Evolutionary conservation across 768 basidiomycete species (phyloP), one percentile per base, ranked within the genome.

Genomic region (Leucocoprinus sp.): DNA sequence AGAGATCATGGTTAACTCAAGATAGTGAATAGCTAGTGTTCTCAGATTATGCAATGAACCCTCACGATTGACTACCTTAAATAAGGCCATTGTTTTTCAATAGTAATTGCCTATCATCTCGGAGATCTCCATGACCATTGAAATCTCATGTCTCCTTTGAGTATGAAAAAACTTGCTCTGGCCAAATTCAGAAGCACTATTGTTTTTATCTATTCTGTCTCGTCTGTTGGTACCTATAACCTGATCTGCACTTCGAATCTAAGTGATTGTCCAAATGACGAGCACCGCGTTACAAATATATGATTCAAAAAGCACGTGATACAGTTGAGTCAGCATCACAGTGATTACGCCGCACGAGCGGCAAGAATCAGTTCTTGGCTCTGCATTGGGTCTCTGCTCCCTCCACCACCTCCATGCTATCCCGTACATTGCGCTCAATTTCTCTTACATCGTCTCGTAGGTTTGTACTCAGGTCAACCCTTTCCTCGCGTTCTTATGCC

Each of bases 391-490:
- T 14, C 50, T 43, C 37, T 43, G 19, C 34, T 51, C 14, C 31
- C 21, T 35, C 40, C 48, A 50, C 47, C 39, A 46, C 59, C 42
- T 53, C 57, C 57, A 84, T 85, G 83, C 72, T 85, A 52, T 72
- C 75, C 51, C 80, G 80, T 52, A 74, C 80, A 22, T 59, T 82
- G 42, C 76, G 78, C 59, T 72, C 74, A 45, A 67, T 67, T 3
- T 65, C 68, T 45, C 64, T 73, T 52, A 60, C 71, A 42, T 67
- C 70, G 49, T 60, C 58, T 42, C 71, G 68, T 23, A 59, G 68
- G 50, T 14, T 48, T 8, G 39, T 39, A 1, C 40, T 28, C 24
- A 22, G 46, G 19, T 35, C 46, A n/a, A 14, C 40, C 5, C 66
- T 39, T 55, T 68, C 26, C 50, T 69, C 45, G 45, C 58, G 26